Percentiles rank a stretch among this genome's conserved stretches.
Conservation (phyloP, 139 green algal genomes). For the Tetradesmus lagerheimii region DNA sequence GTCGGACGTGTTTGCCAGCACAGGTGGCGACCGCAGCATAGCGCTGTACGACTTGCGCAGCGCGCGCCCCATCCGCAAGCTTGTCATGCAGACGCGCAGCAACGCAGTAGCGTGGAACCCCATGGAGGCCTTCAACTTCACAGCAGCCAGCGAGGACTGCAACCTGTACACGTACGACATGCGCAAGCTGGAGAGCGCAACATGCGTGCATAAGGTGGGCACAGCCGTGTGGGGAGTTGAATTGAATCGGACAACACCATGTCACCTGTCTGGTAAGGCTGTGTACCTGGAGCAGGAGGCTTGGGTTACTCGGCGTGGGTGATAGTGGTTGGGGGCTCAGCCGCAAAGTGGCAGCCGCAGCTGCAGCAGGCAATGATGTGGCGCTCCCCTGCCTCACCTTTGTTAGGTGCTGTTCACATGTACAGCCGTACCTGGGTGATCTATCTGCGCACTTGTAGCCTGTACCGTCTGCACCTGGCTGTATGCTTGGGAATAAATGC, state of each 20-base stretch:
- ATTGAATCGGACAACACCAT: no score
- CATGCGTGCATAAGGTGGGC: conserved; percentile 90
- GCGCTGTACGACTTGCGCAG: conserved; percentile 95
- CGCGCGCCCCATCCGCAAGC: conserved; percentile 89
- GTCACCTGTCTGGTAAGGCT: no score
- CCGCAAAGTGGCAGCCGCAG: no score
- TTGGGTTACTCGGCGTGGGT: no score
- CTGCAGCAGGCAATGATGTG: no score
- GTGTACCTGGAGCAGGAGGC: no score
- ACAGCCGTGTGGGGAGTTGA: not conserved
- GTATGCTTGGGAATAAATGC: no score
- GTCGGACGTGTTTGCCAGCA: conserved; percentile 92
- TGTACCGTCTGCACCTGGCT: not conserved
- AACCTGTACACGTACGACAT: conserved; percentile 99
- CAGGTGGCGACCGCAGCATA: conserved; percentile 92
- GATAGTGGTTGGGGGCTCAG: no score
- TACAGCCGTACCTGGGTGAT: no score
- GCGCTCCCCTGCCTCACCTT: no score
- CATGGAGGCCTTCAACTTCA: conserved; percentile 99
- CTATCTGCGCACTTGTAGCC: not conserved
- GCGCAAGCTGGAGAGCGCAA: conserved; percentile 86
- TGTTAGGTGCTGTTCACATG: no score
- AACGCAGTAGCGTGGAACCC: conserved; percentile 98
- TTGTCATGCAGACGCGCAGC: conserved; percentile 93
- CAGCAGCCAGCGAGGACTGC: conserved; percentile 95